These are phyloP conservation scores for Acrocalymma vagum DNA, from an alignment of 2,329 filamentous ascomycete genomes.

Conservation along the genomic window DNA sequence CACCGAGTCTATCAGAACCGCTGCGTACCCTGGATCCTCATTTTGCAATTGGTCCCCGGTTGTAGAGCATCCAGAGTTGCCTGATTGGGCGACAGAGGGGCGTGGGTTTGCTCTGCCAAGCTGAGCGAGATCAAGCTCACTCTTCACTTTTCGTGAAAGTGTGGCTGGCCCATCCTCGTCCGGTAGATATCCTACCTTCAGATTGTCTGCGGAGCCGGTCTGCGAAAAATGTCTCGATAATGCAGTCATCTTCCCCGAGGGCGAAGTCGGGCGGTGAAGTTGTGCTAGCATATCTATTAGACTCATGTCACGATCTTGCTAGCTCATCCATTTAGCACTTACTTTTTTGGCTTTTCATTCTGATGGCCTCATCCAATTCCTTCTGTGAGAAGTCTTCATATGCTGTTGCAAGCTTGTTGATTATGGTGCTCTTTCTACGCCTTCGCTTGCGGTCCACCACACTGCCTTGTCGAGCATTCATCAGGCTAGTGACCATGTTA, in stretches of 20 bases:
- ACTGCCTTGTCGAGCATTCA: conserved; percentile 52
- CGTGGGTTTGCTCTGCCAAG: conserved; percentile 9
- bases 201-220: conserved; percentile 32
- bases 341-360: conserved; percentile 33
- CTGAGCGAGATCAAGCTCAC: conserved; percentile 34
- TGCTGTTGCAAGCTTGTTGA: conserved; percentile 12
- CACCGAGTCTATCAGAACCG: conserved; percentile 11
- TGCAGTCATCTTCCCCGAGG: conserved; percentile 48
- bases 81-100: conserved; percentile 16
- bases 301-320: neutral
- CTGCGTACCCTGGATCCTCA: conserved; percentile 20
- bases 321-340: conserved; percentile 1
- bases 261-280: conserved; percentile 41
- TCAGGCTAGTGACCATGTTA: conserved; percentile 36
- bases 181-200: conserved; percentile 46
- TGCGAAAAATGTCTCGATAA: conserved; percentile 49
- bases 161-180: conserved; percentile 11
- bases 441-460: conserved; percentile 42
- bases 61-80: conserved; percentile 44
- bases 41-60: conserved; percentile 42
- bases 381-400: conserved; percentile 21
- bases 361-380: conserved; percentile 36
- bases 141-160: conserved; percentile 39
- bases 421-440: conserved; percentile 24
- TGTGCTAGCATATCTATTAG: conserved; percentile 23